Percentiles rank a stretch among this genome's conserved stretches.
Conservation (phyloP, 129 eudicot species). For the Rutidosis leptorrhynchoides region DNA sequence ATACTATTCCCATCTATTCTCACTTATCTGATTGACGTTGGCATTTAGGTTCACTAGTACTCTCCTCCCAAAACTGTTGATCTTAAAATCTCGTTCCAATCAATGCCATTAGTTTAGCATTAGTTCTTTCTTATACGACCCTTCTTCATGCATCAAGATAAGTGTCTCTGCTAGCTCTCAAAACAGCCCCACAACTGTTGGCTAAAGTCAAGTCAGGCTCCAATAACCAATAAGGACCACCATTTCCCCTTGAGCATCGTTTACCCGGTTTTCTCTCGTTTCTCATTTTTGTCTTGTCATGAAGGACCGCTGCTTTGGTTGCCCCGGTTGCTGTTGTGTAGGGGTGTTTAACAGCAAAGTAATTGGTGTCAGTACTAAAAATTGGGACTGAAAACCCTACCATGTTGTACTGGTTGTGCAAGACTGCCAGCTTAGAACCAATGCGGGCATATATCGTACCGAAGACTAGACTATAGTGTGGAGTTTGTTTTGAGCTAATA, state of each 20-base stretch:
- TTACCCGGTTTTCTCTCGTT: too few relatives aligned
- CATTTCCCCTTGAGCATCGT: not conserved
- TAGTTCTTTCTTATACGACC: not conserved
- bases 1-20: too few relatives aligned
- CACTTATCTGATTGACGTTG: too few relatives aligned
- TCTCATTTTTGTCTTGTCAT: too few relatives aligned
- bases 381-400: not conserved
- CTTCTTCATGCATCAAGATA: not conserved
- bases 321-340: too few relatives aligned
- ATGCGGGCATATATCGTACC: not conserved
- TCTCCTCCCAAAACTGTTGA: not conserved
- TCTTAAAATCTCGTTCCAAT: not conserved
- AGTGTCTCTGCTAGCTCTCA: not conserved
- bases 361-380: not conserved
- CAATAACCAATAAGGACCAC: not conserved
- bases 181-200: not conserved
- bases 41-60: too few relatives aligned
- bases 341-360: not conserved
- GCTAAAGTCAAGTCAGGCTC: not conserved
- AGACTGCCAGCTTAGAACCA: not conserved
- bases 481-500: not conserved
- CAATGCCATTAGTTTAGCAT: not conserved
- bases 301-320: too few relatives aligned
- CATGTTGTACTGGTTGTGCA: not conserved
- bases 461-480: not conserved